Evolutionary conservation across 192 early-diverging fungal genomes (phyloP), one percentile per base, ranked within the genome.

Genomic region (Umbelopsis sp.): DNA sequence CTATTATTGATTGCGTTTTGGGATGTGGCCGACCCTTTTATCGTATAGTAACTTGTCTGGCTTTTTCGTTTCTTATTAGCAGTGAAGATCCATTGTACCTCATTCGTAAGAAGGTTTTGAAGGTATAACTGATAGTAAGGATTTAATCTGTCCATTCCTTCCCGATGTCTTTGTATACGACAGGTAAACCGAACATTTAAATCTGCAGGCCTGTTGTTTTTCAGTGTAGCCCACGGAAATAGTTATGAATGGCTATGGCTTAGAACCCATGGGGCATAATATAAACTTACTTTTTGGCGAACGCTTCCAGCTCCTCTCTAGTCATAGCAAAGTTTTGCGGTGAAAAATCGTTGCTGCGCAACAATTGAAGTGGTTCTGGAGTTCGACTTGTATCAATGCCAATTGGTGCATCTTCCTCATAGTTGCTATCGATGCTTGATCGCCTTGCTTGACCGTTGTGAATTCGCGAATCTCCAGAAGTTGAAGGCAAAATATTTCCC

Each of bases 41-140:
- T 91, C 10, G 85, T 80, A 71, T 93, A 93, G 69, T 87, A 81
- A 10, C 85, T 87, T 22, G 86, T 81, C 25, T 86, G 83, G 25
- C 82, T 85, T 24, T 92, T 90, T 65, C 90, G 87, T 66, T 81
- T 81, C 59, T 94, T 94, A 14, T 85, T 81, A 0, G 93, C 93
- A 0, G 90, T 79, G 44, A 94, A 69, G 24, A 93, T 34, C 70
- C 73, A 69, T 7, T 74, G 71, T 3, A 74, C 70, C 25, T 78
- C 77, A n/a, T 69, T 69, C 4, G 77, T 78, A 24, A 44, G 72
- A 74, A 92, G 85, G 31, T 92, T 84, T 68, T 94, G 91, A 7
- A 93, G 79, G 69, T 74, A 93, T 11, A 94, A 70, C 32, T 92
- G 85, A 69, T 93, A 93, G 31, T 78, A 80, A 12, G 93, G 93